These are phyloP conservation scores for Leptodontidium sp. DNA, from an alignment of 2,329 filamentous ascomycete species.

Conservation along the genomic window DNA sequence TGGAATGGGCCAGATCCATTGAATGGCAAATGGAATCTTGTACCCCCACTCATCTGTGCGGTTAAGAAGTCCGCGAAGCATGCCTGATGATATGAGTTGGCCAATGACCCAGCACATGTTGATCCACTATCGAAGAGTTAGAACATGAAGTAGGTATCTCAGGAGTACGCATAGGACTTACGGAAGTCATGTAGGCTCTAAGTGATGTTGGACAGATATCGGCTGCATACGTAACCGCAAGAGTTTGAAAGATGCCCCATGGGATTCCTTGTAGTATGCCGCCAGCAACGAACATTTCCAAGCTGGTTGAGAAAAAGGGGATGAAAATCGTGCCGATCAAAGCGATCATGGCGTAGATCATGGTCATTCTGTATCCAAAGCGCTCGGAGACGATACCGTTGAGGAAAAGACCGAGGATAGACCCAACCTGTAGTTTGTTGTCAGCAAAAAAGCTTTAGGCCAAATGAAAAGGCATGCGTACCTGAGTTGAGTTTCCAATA, in stretches of 20 bases:
- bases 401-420: conserved; percentile 16
- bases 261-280: conserved; percentile 2
- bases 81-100: conserved; percentile 56
- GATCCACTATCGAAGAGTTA: neutral
- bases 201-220: conserved; percentile 11
- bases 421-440: neutral
- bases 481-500: conserved; percentile 12
- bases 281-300: conserved; percentile 5
- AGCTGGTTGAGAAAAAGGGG: conserved; percentile 5
- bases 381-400: conserved; percentile 14
- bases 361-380: conserved; percentile 16
- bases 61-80: conserved; percentile 52
- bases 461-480: neutral
- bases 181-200: conserved; percentile 12
- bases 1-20: conserved; percentile 58
- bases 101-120: conserved; percentile 56
- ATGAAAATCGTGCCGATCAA: conserved; percentile 9
- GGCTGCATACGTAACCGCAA: conserved; percentile 5
- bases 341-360: conserved; percentile 17
- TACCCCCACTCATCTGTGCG: conserved; percentile 49
- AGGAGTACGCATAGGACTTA: neutral
- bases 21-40: conserved; percentile 50
- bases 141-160: neutral
- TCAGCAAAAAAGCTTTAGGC: neutral
- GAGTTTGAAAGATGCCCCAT: conserved; percentile 4